Evolutionary conservation across 2,329 filamentous ascomycete genomes (phyloP), one percentile per base, ranked within the genome.

Genomic region (Penicillium rolfsii): DNA sequence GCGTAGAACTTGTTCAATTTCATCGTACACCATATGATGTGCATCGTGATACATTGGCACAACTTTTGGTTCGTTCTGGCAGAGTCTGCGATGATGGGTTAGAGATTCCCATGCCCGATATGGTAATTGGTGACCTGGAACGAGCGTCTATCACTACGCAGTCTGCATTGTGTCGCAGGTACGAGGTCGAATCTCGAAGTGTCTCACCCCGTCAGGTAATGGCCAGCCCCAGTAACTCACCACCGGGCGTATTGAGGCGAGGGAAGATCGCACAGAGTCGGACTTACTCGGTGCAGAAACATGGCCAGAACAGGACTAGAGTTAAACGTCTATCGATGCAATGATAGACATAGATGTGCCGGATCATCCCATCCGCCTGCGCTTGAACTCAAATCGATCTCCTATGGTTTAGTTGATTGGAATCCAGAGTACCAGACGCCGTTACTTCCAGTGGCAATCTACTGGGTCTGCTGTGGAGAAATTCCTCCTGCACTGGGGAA

Each of bases 151-250:
- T 5, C 5, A 8, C n/a, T 22, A 8, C 30, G 5, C 30, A 33
- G 8, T 16, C 36, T 33, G 49, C 28, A 52, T 35, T 24, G 5
- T 52, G 33, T 40, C 33, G 50, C 36, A 52, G 50, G 50, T 26
- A 36, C 50, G 7, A 48, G 24, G 11, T 26, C 22, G 33, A 52
- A 24, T 40, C 24, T 35, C 5, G 33, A 12, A 24, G 38, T 49
- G 38, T 52, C 19, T 22, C 19, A 22, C 19, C 19, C 19, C 52
- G 58, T 64, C 56, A 55, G 36, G 61, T 52, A 61, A 49, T 16
- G 45, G 52, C 40, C 43, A 28, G 4, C 16, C 16, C n/a, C 24
- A 24, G 33, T 22, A 22, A n/a, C 3, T 38, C 36, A 30, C 53
- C 38, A 49, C 53, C 5, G 22, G 33, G n/a, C 1, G 28, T 24